These are phyloP conservation scores for Yarrowia sp. DNA, from an alignment of 805 yeast genomes.

Conservation along the genomic window DNA sequence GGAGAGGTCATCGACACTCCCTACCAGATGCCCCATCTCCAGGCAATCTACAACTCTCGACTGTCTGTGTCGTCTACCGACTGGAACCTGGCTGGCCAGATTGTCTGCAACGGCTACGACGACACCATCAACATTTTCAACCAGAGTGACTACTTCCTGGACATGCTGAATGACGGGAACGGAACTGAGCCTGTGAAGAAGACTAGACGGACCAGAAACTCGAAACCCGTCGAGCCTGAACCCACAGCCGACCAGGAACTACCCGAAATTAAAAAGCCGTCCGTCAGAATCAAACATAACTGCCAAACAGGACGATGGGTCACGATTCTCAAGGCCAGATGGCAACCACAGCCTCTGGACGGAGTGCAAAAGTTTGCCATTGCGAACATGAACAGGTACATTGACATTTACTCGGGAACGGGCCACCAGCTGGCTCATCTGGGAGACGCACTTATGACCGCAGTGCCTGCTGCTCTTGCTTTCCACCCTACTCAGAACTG, in stretches of 20 bases:
- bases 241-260: not conserved
- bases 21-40: slow-evolving; percentile 52
- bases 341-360: slow-evolving; percentile 80
- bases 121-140: slow-evolving; percentile 79
- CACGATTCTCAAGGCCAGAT: slow-evolving; percentile 82
- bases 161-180: slow-evolving; percentile 49
- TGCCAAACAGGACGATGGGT: slow-evolving; percentile 99
- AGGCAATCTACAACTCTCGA: slow-evolving; percentile 73
- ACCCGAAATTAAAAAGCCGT: slow-evolving; percentile 59
- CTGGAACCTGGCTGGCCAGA: slow-evolving; percentile 69
- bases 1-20: slow-evolving; percentile 39
- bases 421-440: slow-evolving; percentile 84
- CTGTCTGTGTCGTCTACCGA: slow-evolving; percentile 85
- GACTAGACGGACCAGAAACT: not conserved
- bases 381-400: slow-evolving; percentile 88
- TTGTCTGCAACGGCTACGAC: slow-evolving; percentile 94
- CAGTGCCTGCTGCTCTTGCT: slow-evolving; percentile 89
- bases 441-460: slow-evolving; percentile 67
- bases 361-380: slow-evolving; percentile 83
- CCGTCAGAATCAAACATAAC: slow-evolving; percentile 75
- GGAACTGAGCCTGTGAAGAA: slow-evolving; percentile 43
- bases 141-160: slow-evolving; percentile 42
- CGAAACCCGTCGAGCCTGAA: not conserved
- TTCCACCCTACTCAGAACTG: slow-evolving; percentile 89
- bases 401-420: slow-evolving; percentile 78